Conservation (phyloP, 345 rosid genomes). For the Brassica nigra region DNA sequence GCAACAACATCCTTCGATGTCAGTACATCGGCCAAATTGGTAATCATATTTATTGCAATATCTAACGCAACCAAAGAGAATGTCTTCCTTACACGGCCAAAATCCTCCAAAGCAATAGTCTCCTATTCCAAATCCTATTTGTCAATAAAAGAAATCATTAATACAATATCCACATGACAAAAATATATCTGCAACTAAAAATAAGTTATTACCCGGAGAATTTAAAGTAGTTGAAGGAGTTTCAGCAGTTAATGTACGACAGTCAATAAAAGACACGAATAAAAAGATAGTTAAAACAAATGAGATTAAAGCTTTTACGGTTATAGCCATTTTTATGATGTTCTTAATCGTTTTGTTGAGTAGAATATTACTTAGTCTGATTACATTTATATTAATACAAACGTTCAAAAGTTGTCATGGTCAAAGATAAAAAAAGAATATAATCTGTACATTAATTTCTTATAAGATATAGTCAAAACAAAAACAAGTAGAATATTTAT, state of each 20-base stretch:
- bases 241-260: not conserved
- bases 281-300: conserved; percentile 2
- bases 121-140: not conserved
- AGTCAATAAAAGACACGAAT: not conserved
- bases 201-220: not conserved
- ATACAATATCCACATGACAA: not conserved
- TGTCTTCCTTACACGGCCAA: not conserved
- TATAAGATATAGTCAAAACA: not conserved
- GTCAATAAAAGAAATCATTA: not conserved
- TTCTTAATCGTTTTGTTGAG: not conserved
- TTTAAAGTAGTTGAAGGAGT: not conserved
- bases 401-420: not conserved
- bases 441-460: not conserved
- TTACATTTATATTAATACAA: not conserved
- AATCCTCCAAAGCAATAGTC: not conserved
- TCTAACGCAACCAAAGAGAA: not conserved
- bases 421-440: not conserved
- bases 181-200: not conserved
- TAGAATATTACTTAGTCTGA: not conserved
- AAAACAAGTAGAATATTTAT: not conserved
- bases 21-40: not conserved
- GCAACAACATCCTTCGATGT: not conserved
- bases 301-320: not conserved
- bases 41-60: not conserved
- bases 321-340: not conserved